Base-by-base conservation (phyloP, 2,329 filamentous ascomycete genomes). In the Cladophialophora exuberans region DNA sequence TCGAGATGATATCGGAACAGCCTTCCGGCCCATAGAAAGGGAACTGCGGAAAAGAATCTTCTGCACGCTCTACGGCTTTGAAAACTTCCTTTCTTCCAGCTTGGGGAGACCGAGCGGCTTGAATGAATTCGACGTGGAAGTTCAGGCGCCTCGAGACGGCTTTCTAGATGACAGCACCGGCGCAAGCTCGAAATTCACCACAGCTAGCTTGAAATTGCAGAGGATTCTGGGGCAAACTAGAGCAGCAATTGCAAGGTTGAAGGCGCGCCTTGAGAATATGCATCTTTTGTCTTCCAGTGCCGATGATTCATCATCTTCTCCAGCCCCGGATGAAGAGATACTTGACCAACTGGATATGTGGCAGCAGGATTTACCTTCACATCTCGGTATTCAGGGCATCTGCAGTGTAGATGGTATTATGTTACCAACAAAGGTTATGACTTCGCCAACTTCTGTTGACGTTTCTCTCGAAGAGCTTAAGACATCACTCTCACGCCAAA, bases 61-160 rank as follows among this genome's bases (percentile, higher is more conserved):
- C 17, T 49, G 46, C 20, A 38, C 46, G n/a, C 46, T 49, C 9
- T 39, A 49, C 20, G 33, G 15, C 33, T 49, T 49, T 17, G 46
- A 49, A 33, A 31, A 39, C 2, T 38, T 38, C 20, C 6, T 25
- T n/a, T 38, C 17, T 22, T 38, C 46, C 7, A 23, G 15, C 4
- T 25, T 49, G 2, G 46, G 46, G 10, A 15, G 46, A 6, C 31
- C 46, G 11, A 38, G 31, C 13, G 46, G 26, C 11, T 18, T 48
- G 15, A 35, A 48, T 30, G 44, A 48, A 18, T 33, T 17, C 30
- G 44, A 48, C 10, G 26, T 33, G 11, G 30, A 48, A 11, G 28
- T 48, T 30, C 18, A 35, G 23, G 26, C 26, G 22, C 44, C 44
- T 35, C 26, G 26, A n/a, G 44, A 48, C n/a, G 44, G 44, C 13